phyloP scores from a whole-genome alignment of 768 basidiomycete species.

The Mycena rosella region DNA sequence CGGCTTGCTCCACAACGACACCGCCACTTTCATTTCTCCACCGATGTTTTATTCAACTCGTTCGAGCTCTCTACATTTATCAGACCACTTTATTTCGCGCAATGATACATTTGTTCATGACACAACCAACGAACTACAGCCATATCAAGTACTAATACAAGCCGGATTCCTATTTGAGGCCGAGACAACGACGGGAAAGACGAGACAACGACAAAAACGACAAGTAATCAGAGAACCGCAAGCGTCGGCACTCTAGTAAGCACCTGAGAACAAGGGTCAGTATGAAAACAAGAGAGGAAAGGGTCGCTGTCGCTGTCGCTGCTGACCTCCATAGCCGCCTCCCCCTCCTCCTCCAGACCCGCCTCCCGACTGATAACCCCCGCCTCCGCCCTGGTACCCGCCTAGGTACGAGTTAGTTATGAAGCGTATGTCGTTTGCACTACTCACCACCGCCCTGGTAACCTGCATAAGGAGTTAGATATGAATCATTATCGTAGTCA shows the following conservation, averaged over 20 bases:
- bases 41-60: too few relatives aligned
- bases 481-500: too few relatives aligned
- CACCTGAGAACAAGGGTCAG: neutral
- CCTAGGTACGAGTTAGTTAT: too few relatives aligned
- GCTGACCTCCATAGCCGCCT: neutral
- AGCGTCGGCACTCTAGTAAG: neutral
- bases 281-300: neutral
- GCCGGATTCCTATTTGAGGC: constrained; percentile 14
- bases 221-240: neutral
- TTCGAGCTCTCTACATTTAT: too few relatives aligned
- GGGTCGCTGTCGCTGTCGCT: neutral
- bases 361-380: neutral
- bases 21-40: neutral
- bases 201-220: constrained; percentile 13
- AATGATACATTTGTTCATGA: constrained; percentile 7
- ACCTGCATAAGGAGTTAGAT: neutral
- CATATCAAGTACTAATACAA: constrained; percentile 22
- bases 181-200: constrained; percentile 9
- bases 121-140: constrained; percentile 10
- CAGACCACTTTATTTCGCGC: neutral
- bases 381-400: too few relatives aligned
- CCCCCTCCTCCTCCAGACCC: constrained; percentile 9
- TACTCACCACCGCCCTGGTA: neutral
- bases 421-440: too few relatives aligned
- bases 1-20: too few relatives aligned